phyloP scores from a whole-genome alignment of 495 filamentous ascomycete genomes.

The Aspergillus biplanus region DNA sequence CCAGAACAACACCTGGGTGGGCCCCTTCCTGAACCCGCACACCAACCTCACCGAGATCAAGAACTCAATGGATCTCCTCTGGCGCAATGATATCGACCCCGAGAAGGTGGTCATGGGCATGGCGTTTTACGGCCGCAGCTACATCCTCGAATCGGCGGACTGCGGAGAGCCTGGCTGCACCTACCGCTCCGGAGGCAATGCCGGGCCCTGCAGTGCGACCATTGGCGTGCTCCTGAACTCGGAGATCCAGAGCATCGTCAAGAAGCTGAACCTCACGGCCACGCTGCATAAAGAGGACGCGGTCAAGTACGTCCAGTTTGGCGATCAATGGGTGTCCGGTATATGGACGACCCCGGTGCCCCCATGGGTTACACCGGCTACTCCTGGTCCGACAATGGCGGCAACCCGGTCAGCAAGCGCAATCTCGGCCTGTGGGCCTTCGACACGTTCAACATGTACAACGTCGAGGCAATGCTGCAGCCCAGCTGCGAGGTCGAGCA shows the following conservation, averaged over 20 bases:
- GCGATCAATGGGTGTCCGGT: slow-evolving; percentile 44
- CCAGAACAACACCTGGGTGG: slow-evolving; percentile 23
- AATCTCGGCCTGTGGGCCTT: too few relatives aligned
- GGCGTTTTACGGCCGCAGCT: slow-evolving; percentile 45
- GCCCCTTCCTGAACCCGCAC: slow-evolving; percentile 30
- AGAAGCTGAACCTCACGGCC: slow-evolving; percentile 9
- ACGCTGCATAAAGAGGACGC: slow-evolving; percentile 25
- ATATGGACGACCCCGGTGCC: too few relatives aligned
- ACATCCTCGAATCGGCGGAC: slow-evolving; percentile 33
- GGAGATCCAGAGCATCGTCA: slow-evolving; percentile 29
- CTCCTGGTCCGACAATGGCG: too few relatives aligned
- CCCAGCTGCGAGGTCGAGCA: too few relatives aligned
- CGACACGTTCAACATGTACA: too few relatives aligned
- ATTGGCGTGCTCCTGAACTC: slow-evolving; percentile 24
- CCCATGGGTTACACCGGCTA: too few relatives aligned
- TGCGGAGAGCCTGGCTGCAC: slow-evolving; percentile 37
- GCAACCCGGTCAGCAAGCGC: too few relatives aligned
- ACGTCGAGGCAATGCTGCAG: too few relatives aligned
- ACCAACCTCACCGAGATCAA: slow-evolving; percentile 47
- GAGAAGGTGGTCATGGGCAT: slow-evolving; percentile 44
- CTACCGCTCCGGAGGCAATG: slow-evolving; percentile 23
- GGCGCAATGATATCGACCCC: slow-evolving; percentile 38
- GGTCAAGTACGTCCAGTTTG: slow-evolving; percentile 37
- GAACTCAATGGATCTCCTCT: slow-evolving; percentile 38
- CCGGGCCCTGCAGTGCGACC: slow-evolving; percentile 38